Evolutionary conservation across 139 green algal species (phyloP).

Genomic region (Coelastrella sp.): DNA sequence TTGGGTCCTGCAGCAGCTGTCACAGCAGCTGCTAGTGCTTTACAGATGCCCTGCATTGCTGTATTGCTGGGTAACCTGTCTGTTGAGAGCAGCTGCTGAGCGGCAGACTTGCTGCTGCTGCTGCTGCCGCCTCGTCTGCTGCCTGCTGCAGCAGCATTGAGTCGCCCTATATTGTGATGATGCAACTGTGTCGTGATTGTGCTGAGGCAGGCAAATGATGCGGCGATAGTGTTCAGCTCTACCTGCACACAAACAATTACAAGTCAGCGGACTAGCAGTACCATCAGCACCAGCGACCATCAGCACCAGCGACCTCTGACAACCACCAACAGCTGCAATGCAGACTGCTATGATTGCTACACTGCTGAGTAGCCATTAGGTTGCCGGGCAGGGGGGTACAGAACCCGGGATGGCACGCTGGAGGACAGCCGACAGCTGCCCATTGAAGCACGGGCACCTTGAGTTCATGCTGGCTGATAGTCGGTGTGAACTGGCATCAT

Average conservation of each 20-base stretch:
- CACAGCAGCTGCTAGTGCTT: constrained; percentile 56
- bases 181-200: constrained; percentile 82
- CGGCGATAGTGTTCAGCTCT: constrained; percentile 99
- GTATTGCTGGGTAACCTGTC: constrained; percentile 80
- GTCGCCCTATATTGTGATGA: constrained; percentile 51
- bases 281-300: no score
- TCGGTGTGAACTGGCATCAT: no score
- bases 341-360: no score
- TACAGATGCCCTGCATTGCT: constrained; percentile 67
- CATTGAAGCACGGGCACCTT: no score
- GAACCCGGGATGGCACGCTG: no score
- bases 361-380: no score
- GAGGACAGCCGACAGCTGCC: no score
- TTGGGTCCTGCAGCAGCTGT: constrained; percentile 3
- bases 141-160: not conserved
- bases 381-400: no score
- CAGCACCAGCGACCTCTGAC: no score
- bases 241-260: constrained; percentile 73
- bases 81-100: not conserved
- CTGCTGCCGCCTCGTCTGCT: not conserved
- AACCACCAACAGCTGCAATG: no score
- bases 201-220: constrained; percentile 92
- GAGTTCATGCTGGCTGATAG: no score
- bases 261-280: constrained; percentile 75
- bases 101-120: constrained; percentile 7